These are phyloP conservation scores for Dryas octopetala DNA, from an alignment of 306 rosid species.

Conservation along the genomic window DNA sequence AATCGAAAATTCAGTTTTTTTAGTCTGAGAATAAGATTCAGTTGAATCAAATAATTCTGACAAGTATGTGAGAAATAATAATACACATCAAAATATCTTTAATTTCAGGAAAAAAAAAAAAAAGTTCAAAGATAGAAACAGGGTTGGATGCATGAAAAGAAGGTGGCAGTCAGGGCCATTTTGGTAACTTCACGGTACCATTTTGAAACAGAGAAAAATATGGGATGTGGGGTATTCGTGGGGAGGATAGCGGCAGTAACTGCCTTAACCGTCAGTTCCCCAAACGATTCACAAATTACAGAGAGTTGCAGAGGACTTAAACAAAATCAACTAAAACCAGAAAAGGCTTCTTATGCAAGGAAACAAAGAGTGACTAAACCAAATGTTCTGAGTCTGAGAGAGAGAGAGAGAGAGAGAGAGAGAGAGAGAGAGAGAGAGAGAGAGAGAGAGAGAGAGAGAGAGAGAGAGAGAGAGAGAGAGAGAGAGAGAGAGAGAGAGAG, in stretches of 20 bases:
- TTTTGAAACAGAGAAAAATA: conserved; percentile 11
- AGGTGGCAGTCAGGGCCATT: background rate
- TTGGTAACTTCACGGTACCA: background rate
- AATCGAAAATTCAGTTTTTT: too few species aligned
- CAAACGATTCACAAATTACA: background rate
- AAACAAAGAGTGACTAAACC: too few species aligned
- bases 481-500: background rate
- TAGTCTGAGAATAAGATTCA: too few species aligned
- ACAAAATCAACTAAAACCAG: too few species aligned
- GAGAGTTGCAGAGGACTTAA: background rate
- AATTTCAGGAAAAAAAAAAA: too few species aligned
- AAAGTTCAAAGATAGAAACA: too few species aligned
- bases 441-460: background rate
- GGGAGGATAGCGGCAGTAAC: conserved; percentile 30
- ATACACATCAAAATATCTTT: too few species aligned
- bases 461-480: background rate
- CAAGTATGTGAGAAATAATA: too few species aligned
- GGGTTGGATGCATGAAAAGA: too few species aligned
- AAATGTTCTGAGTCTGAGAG: background rate
- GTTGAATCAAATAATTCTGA: too few species aligned
- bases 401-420: background rate
- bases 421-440: background rate
- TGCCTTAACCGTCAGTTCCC: conserved; percentile 35
- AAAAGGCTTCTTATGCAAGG: too few species aligned
- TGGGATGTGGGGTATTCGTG: conserved; percentile 34